Percentiles rank a stretch among this genome's conserved stretches.
Conservation (phyloP, 495 filamentous ascomycete genomes). For the Pyronema omphalodes region DNA sequence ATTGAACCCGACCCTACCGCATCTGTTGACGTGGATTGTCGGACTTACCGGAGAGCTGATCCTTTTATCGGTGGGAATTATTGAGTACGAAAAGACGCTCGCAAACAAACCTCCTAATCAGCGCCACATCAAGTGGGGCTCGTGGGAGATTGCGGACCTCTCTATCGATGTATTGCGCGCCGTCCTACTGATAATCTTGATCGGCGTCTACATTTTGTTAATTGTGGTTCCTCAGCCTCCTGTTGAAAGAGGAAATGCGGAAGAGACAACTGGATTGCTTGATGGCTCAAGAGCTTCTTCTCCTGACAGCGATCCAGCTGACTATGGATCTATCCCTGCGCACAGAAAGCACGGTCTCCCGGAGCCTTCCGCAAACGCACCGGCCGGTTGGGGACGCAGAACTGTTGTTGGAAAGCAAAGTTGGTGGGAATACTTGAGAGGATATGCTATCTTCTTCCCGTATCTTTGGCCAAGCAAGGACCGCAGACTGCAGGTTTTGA, state of each 20-base stretch:
- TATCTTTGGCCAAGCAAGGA: slow-evolving; percentile 85
- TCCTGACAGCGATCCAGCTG: slow-evolving; percentile 9
- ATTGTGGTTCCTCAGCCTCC: slow-evolving; percentile 23
- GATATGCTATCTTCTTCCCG: slow-evolving; percentile 78
- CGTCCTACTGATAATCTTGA: slow-evolving; percentile 37
- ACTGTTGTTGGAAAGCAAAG: slow-evolving; percentile 46
- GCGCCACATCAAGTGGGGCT: slow-evolving; percentile 30
- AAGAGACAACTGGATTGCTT: slow-evolving; percentile 39
- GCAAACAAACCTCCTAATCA: slow-evolving; percentile 29
- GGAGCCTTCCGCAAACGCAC: slow-evolving; percentile 21
- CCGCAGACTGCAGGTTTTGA: slow-evolving; percentile 47
- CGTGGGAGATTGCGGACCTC: slow-evolving; percentile 50
- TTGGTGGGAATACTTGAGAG: slow-evolving; percentile 81
- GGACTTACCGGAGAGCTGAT: slow-evolving; percentile 17
- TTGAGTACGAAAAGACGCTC: slow-evolving; percentile 25
- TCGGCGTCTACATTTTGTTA: slow-evolving; percentile 41
- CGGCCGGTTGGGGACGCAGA: slow-evolving; percentile 45
- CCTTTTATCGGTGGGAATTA: slow-evolving; percentile 25
- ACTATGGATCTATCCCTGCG: slow-evolving; percentile 14
- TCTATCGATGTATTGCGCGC: slow-evolving; percentile 40
- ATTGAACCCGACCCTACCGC: slow-evolving; percentile 29
- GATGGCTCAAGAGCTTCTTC: slow-evolving; percentile 25
- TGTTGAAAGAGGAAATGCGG: slow-evolving; percentile 22
- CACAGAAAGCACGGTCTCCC: slow-evolving; percentile 24
- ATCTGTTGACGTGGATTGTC: slow-evolving; percentile 24